Base-by-base conservation (phyloP, 202 grass and related monocot genomes). In the Bolboschoenoplectus hybrid region DNA sequence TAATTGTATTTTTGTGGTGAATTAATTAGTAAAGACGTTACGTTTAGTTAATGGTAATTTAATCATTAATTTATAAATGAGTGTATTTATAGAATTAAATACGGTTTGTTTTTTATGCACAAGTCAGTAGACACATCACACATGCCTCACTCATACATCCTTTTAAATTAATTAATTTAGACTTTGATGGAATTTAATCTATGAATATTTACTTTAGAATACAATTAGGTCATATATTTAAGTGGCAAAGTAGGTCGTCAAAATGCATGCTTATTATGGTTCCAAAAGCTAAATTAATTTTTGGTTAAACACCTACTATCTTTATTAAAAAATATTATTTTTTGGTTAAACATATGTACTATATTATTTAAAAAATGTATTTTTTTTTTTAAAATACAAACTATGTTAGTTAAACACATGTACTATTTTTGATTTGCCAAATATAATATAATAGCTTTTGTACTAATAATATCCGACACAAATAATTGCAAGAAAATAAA, bases 361-460 rank as follows among this genome's bases (percentile, higher is more conserved):
- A 26, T 26, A 26, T 26, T 26, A 26, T 26, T 26, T 26, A 26
- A 26, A 26, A 26, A 26, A 26, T 26, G 26, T 26, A 26, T 26
- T 26, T 26, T 66, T 66, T 66, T 35, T 34, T n/a, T n/a, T n/a
- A n/a, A 66, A 66, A 35, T 10, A 66, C 63, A 11, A 66, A 66
- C 34, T 65, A 65, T 64, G 62, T 64, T 64, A 64, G 62, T 64
- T 64, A 10, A 11, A 64, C 62, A 58, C 55, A 14, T 58, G 55
- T 58, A 14, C 9, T 58, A 58, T 58, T 4, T 58, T 58, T 58
- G 5, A 58, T 58, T 58, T 58, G 17, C 55, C 17, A 14, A 58
- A 26, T 26, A 26, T 26, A 26, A 26, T 26, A 26, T 26, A 26
- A 26, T 26, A 26, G 26, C 26, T 26, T 26, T 26, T 26, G 26